A percentile compares a stretch with the other conserved stretches of the same genome.
Conservation (phyloP, 2,329 filamentous ascomycete genomes). For the Tolypocladium ovalisporum region DNA sequence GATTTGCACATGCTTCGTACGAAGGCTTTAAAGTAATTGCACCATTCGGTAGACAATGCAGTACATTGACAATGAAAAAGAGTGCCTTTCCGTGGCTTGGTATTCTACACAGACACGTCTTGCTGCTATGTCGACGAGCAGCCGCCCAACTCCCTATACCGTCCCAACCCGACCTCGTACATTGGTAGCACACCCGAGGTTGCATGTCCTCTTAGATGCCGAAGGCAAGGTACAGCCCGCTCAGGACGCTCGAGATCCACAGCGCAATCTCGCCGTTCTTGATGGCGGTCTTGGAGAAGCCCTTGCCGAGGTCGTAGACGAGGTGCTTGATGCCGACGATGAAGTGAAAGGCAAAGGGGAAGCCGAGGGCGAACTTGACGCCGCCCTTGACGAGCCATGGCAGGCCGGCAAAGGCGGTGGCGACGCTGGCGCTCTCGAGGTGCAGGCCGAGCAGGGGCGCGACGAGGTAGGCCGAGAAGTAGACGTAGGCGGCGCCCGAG, state of each 20-base stretch:
- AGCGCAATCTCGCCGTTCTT: slow-evolving; percentile 34
- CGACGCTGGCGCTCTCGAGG: slow-evolving; percentile 48
- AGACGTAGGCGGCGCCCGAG: slow-evolving; percentile 67
- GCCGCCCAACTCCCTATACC: neutral
- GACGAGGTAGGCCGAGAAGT: slow-evolving; percentile 69
- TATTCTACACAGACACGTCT: neutral
- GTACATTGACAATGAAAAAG: neutral
- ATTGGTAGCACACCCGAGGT: neutral
- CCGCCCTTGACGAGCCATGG: slow-evolving; percentile 48
- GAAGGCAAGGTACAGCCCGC: slow-evolving; percentile 35
- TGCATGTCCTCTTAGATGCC: slow-evolving; percentile 25
- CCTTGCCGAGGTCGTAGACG: slow-evolving; percentile 38
- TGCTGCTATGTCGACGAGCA: neutral
- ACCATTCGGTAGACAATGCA: neutral
- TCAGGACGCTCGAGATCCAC: slow-evolving; percentile 33
- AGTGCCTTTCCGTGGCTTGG: neutral
- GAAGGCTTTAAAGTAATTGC: neutral
- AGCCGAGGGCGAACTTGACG: slow-evolving; percentile 43
- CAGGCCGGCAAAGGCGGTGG: slow-evolving; percentile 47
- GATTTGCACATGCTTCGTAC: neutral
- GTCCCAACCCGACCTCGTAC: neutral
- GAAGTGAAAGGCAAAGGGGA: slow-evolving; percentile 49
- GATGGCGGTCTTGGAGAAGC: slow-evolving; percentile 38
- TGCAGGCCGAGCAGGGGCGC: slow-evolving; percentile 62
- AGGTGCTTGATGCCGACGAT: slow-evolving; percentile 46